Evolutionary conservation across 768 basidiomycete species (phyloP).

Genomic region (Trametes gibbosa): DNA sequence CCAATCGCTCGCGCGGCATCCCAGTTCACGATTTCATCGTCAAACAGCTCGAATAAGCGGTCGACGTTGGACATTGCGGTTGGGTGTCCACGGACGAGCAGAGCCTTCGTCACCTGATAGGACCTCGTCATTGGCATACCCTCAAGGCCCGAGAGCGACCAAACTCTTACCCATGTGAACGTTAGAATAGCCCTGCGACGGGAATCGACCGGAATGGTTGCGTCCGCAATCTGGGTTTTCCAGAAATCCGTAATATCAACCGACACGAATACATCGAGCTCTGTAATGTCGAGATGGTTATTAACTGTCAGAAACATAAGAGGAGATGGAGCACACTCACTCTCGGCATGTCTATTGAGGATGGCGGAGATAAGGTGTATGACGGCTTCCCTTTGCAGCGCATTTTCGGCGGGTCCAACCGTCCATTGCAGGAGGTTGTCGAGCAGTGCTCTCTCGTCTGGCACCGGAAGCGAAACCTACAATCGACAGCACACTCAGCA

Average conservation of each 20-base stretch:
- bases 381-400: slow-evolving; percentile 53
- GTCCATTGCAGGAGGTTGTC: slow-evolving; percentile 59
- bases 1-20: slow-evolving; percentile 79
- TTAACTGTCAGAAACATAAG: neutral
- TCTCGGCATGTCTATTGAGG: slow-evolving; percentile 75
- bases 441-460: slow-evolving; percentile 50
- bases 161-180: slow-evolving; percentile 68
- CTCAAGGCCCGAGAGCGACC: neutral
- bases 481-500: slow-evolving; percentile 4
- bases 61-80: slow-evolving; percentile 55
- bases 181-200: slow-evolving; percentile 52
- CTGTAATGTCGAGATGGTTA: slow-evolving; percentile 33
- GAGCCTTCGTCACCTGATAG: slow-evolving; percentile 69
- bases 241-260: slow-evolving; percentile 47
- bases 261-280: slow-evolving; percentile 44
- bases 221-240: slow-evolving; percentile 42
- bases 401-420: slow-evolving; percentile 43
- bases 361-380: slow-evolving; percentile 60
- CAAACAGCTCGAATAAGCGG: slow-evolving; percentile 66
- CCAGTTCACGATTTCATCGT: slow-evolving; percentile 61
- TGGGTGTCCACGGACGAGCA: slow-evolving; percentile 73
- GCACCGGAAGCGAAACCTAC: slow-evolving; percentile 53
- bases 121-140: neutral
- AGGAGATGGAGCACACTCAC: slow-evolving; percentile 39
- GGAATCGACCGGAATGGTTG: slow-evolving; percentile 28